Evolutionary conservation across 2,329 filamentous ascomycete species (phyloP).

Genomic region (Cytospora schulzeri): DNA sequence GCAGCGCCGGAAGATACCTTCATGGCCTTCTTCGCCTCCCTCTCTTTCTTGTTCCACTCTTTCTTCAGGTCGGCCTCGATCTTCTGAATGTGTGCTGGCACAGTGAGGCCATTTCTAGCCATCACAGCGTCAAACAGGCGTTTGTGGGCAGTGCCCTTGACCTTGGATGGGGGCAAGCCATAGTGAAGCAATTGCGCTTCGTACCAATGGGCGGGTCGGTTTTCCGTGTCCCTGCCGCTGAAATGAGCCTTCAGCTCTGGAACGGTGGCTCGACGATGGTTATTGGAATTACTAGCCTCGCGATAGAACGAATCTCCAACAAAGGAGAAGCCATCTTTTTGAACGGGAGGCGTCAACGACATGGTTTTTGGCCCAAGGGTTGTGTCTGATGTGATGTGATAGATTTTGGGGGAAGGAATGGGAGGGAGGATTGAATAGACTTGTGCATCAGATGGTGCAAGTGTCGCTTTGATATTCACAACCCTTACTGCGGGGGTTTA

Average conservation of each 20-base stretch:
- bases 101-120: constrained; percentile 43
- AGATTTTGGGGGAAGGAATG: neutral
- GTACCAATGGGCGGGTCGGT: constrained; percentile 62
- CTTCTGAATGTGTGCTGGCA: constrained; percentile 51
- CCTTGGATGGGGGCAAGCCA: constrained; percentile 57
- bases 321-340: constrained; percentile 46
- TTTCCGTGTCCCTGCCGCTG: constrained; percentile 42
- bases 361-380: constrained; percentile 14
- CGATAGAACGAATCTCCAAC: constrained; percentile 47
- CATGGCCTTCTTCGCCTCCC: constrained; percentile 48
- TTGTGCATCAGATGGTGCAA: neutral
- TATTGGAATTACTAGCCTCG: constrained; percentile 45
- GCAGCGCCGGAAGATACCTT: constrained; percentile 26
- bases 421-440: neutral
- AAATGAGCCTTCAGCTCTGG: constrained; percentile 50
- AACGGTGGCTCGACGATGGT: constrained; percentile 47
- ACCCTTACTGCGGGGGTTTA: neutral
- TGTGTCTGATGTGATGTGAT: neutral
- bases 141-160: constrained; percentile 61
- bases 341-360: constrained; percentile 35
- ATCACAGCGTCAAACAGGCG: constrained; percentile 60
- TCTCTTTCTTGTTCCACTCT: constrained; percentile 55
- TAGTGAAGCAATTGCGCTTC: constrained; percentile 66
- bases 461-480: neutral
- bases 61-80: constrained; percentile 60